A percentile compares a stretch with the other conserved stretches of the same genome.
These are phyloP conservation scores for Solanum ossicruentum DNA, from an alignment of 257 asterid genomes.

Conservation along the genomic window DNA sequence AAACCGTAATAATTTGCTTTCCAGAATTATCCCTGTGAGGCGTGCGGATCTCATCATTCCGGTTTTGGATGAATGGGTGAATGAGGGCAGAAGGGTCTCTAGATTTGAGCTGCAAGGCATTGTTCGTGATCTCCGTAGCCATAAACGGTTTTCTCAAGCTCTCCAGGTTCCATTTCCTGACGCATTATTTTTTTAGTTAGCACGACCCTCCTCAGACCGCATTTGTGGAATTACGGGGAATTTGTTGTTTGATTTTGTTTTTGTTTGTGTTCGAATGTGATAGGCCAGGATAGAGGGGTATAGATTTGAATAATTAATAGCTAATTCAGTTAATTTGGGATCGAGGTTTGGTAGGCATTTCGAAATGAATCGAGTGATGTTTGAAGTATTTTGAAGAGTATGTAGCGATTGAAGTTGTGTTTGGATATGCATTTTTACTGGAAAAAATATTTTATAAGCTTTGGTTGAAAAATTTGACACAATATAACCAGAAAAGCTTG, in stretches of 20 bases:
- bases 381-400: not conserved
- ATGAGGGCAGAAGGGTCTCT: constrained; percentile 35
- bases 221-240: not conserved
- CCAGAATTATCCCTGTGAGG: constrained; percentile 40
- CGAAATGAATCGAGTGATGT: not conserved
- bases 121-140: constrained; percentile 50
- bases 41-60: constrained; percentile 23
- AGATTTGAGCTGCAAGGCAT: constrained; percentile 33
- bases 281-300: not conserved
- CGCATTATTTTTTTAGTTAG: not conserved
- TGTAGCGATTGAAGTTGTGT: not conserved
- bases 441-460: not conserved
- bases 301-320: not conserved
- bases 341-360: not conserved
- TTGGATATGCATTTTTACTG: not conserved
- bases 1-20: constrained; percentile 30
- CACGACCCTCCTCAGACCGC: too few relatives aligned
- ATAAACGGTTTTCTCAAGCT: constrained; percentile 43
- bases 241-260: not conserved
- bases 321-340: not conserved
- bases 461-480: not conserved
- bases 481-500: too few relatives aligned
- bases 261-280: not conserved
- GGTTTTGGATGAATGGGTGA: constrained; percentile 48
- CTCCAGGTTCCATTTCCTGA: constrained; percentile 24